Base-by-base conservation (phyloP, 192 early-diverging fungal species). In the Polychytrium aggregatum region DNA sequence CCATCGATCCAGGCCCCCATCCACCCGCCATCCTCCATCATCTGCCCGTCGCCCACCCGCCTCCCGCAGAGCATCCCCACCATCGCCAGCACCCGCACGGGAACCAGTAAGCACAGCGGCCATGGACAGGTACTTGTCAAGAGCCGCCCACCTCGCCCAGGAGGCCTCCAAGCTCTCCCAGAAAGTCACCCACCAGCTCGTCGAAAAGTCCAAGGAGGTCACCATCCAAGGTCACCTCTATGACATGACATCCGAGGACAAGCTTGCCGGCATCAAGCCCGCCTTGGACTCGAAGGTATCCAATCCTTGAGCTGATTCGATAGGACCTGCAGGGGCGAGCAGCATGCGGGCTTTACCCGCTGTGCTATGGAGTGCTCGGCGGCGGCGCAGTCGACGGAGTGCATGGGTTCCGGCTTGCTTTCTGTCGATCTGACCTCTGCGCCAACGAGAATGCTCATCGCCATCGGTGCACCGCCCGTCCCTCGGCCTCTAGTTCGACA, bases 181-280 rank as follows among this genome's bases (percentile, higher is more conserved):
- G 41, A 50, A 56, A 22, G 37, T 67, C 9, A 62, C 65, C 9
- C 46, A 57, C 60, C 85, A 88, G n/a, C 60, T 97, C 25, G 82
- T 87, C 0, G 90, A 92, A 50, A 85, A 84, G 66, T 84, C 89
- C 27, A 81, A 83, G 51, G 91, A 95, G 42, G 82, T 90, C 44
- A 82, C 86, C 13, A 68, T 88, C 25, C 75, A 78, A 2, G 82
- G 76, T 0, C 82, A 89, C 48, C 84, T 90, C 56, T 94, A 88
- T 65, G 90, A 97, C 51, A n/a, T n/a, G n/a, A 86, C 85, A 21
- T 82, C 85, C 27, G 92, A 95, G 42, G 88, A 83, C 50, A 79
- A 84, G 56, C 75, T 90, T 59, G 53, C 65, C 25, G 81, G 88
- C 46, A 86, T 91, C 37, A 64, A 77, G 30, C 63, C 75, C 38